phyloP scores from a whole-genome alignment of 2,329 filamentous ascomycete genomes.

The Arthrobotrys entomopaga region DNA sequence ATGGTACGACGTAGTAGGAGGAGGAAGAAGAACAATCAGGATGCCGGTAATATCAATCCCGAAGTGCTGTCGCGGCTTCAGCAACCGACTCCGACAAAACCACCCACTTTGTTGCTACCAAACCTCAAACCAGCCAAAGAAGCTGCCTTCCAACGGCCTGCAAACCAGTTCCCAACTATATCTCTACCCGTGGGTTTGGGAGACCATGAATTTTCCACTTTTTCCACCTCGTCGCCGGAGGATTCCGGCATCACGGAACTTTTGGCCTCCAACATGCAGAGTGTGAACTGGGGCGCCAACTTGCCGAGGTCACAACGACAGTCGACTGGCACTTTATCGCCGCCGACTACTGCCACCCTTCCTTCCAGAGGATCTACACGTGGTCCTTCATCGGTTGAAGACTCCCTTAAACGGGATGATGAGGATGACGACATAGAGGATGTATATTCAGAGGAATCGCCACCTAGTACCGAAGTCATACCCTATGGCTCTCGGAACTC shows the following conservation, averaged over 20 bases:
- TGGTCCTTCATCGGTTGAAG: slow-evolving; percentile 24
- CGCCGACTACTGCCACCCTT: slow-evolving; percentile 36
- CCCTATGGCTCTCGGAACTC: slow-evolving; percentile 17
- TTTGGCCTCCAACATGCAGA: slow-evolving; percentile 39
- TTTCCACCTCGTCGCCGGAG: slow-evolving; percentile 51
- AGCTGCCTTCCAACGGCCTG: background rate
- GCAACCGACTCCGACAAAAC: slow-evolving; percentile 62
- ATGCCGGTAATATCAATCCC: slow-evolving; percentile 13
- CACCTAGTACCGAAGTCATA: slow-evolving; percentile 21
- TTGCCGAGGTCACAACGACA: slow-evolving; percentile 16
- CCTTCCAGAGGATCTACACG: slow-evolving; percentile 35
- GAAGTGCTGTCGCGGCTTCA: slow-evolving; percentile 17
- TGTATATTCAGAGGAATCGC: slow-evolving; percentile 32
- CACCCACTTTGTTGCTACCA: slow-evolving; percentile 62
- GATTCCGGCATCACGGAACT: slow-evolving; percentile 36
- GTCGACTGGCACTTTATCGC: slow-evolving; percentile 28
- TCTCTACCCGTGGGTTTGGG: slow-evolving; percentile 21
- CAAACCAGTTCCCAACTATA: slow-evolving; percentile 25
- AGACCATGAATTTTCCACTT: slow-evolving; percentile 40
- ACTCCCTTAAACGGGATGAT: slow-evolving; percentile 28
- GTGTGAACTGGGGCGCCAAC: slow-evolving; percentile 47
- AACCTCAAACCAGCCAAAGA: slow-evolving; percentile 56
- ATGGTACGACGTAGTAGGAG: slow-evolving; percentile 57
- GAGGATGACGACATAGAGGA: slow-evolving; percentile 20
- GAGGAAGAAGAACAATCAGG: slow-evolving; percentile 52